Base-by-base conservation (phyloP, 2,329 filamentous ascomycete genomes). In the Xylariaceae sp. region DNA sequence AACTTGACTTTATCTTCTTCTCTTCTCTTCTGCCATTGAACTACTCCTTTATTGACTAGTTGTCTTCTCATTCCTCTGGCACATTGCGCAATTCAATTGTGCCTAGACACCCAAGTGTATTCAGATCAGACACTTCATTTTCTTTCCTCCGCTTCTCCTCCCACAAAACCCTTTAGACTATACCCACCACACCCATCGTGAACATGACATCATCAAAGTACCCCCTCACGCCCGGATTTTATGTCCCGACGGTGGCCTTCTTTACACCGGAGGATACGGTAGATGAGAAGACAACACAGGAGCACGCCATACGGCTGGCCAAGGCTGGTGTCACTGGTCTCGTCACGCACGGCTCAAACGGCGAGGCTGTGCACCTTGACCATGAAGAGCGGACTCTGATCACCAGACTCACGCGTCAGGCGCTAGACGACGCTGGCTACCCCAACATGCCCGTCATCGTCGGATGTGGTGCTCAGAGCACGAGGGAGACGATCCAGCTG, bases 291-390 rank as follows among this genome's bases (percentile, higher is more conserved):
- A 66, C 69, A 11, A 65, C 65, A 26, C 61, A 62, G 38, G 64
- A 62, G 26, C 61, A 65, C 41, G 74, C 73, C 3, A 58, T 70
- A 24, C 47, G 48, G 14, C 42, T 48, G 8, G 48, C 48, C 6
- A 43, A 44, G 30, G 41, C 38, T 14, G 34, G 51, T 41, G 57
- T 53, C 48, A 41, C 18, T n/a, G 19, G 34, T 57, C 62, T 87
- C 42, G 78, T 84, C 31, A 77, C 80, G 29, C 81, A 84, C 55
- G 83, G 83, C 35, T 83, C 79, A 48, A 87, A 86, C 51, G 83
- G 83, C 50, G 83, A 88, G 62, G 80, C 83, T 7, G 81, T 85
- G 3, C 81, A 85, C 44, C 68, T 87, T 4, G 76, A 75, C 30
- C 69, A 73, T 41, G 69, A 73, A 11, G 83, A 87, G 59, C 77